phyloP scores from a whole-genome alignment of 176 grass and related monocot species.

The Oryza brachyantha region DNA sequence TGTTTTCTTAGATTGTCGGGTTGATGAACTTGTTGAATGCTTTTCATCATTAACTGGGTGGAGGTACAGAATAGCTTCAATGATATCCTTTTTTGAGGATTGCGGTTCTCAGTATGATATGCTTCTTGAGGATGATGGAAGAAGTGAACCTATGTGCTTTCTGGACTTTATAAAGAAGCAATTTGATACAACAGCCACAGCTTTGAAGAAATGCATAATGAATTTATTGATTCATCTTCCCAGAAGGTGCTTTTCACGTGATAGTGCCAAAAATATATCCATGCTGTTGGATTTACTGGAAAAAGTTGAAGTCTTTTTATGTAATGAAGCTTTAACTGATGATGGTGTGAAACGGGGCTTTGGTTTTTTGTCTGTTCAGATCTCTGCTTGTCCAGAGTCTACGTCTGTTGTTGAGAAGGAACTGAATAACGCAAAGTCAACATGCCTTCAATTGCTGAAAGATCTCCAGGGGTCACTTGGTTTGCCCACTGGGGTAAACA shows the following conservation, averaged over 20 bases:
- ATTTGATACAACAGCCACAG: constrained; percentile 27
- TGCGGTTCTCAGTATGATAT: constrained; percentile 44
- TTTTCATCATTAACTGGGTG: constrained; percentile 57
- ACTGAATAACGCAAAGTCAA: constrained; percentile 34
- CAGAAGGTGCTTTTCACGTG: constrained; percentile 25
- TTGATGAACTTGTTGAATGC: constrained; percentile 54
- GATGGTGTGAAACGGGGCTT: constrained; percentile 44
- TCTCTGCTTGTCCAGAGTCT: background rate
- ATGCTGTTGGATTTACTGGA: constrained; percentile 35
- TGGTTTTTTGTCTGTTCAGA: constrained; percentile 5
- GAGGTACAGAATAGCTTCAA: constrained; percentile 43
- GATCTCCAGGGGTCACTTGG: constrained; percentile 30
- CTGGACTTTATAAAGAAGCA: constrained; percentile 55
- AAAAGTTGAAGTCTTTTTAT: constrained; percentile 32
- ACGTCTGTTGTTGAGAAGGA: constrained; percentile 20
- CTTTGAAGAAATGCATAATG: constrained; percentile 45
- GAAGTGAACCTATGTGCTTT: constrained; percentile 16
- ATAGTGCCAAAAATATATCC: constrained; percentile 33
- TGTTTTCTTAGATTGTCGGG: constrained; percentile 74
- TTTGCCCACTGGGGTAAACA: constrained; percentile 31
- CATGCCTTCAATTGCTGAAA: constrained; percentile 49
- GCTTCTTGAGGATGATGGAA: constrained; percentile 34
- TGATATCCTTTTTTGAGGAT: constrained; percentile 61
- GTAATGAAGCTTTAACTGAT: constrained; percentile 29
- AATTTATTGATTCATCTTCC: constrained; percentile 61